phyloP scores from a whole-genome alignment of 352 stramenopile genomes.

The Elongisporangium undulatum region DNA sequence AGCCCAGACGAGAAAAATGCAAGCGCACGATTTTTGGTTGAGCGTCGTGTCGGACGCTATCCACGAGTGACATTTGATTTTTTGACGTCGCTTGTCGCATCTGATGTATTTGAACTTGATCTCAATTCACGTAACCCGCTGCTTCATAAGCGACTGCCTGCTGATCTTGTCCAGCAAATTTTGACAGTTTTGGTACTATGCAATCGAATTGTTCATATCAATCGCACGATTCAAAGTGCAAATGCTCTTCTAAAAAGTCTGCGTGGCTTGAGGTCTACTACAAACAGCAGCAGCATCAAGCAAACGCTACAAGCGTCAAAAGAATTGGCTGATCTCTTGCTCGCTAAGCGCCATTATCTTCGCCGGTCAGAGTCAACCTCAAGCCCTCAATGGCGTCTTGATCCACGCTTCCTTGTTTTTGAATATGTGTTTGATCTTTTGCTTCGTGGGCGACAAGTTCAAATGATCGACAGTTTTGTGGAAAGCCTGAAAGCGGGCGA shows the following conservation, averaged over 20 bases:
- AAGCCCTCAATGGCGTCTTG: conserved; percentile 75
- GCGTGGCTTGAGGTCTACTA: conserved; percentile 5
- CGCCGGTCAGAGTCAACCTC: conserved; percentile 7
- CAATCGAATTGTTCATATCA: conserved; percentile 83
- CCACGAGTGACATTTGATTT: conserved; percentile 74
- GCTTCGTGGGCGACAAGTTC: conserved; percentile 97
- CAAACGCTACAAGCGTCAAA: conserved; percentile 79
- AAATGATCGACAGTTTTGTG: conserved; percentile 99
- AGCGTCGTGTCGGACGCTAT: conserved; percentile 53
- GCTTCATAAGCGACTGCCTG: conserved; percentile 13
- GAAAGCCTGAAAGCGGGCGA: conserved; percentile 68
- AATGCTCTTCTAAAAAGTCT: conserved; percentile 23
- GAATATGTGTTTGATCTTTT: conserved; percentile 99
- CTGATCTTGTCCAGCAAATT: conserved; percentile 39
- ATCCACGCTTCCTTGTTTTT: conserved; percentile 98
- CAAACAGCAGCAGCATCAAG: conserved; percentile 31
- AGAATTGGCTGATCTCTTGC: conserved; percentile 67
- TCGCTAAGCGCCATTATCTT: conserved; percentile 78
- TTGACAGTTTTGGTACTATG: conserved; percentile 65
- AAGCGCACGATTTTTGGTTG: conserved; percentile 51
- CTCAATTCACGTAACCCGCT: conserved; percentile 71
- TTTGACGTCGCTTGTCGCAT: conserved; percentile 66
- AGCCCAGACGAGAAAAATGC: conserved; percentile 10
- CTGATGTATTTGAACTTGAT: conserved; percentile 52
- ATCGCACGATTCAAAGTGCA: conserved; percentile 61